A percentile compares a stretch with the other conserved stretches of the same genome.
Evolutionary conservation across 768 basidiomycete species (phyloP).

Genomic region (Cystoderma amianthinum): DNA sequence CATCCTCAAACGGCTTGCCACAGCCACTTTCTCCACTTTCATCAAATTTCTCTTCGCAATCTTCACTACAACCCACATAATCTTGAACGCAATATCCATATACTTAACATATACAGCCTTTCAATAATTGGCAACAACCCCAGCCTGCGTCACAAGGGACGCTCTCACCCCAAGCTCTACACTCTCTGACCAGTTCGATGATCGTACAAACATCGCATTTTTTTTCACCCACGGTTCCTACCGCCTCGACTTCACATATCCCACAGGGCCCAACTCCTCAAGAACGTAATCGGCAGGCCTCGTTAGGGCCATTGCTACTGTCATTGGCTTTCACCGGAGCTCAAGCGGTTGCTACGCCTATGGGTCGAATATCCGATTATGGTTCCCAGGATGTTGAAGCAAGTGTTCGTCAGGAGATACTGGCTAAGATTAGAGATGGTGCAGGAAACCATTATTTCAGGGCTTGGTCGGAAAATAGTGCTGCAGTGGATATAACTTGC

Average conservation of each 20-base stretch:
- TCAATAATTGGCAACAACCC: slow-evolving; percentile 19
- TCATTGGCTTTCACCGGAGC: slow-evolving; percentile 60
- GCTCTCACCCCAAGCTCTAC: slow-evolving; percentile 64
- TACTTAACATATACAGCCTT: slow-evolving; percentile 8
- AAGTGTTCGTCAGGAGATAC: slow-evolving; percentile 60
- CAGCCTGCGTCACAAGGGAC: slow-evolving; percentile 46
- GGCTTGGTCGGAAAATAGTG: slow-evolving; percentile 74
- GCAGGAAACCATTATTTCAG: slow-evolving; percentile 85
- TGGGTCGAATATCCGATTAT: slow-evolving; percentile 49
- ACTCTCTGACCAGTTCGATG: slow-evolving; percentile 44
- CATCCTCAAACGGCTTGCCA: slow-evolving; percentile 30
- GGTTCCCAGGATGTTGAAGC: slow-evolving; percentile 61
- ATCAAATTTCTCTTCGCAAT: slow-evolving; percentile 26
- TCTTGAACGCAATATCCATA: slow-evolving; percentile 15
- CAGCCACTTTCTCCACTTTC: slow-evolving; percentile 37
- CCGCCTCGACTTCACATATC: slow-evolving; percentile 12
- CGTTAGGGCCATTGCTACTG: slow-evolving; percentile 51
- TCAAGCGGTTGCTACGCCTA: slow-evolving; percentile 57
- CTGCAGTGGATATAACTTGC: slow-evolving; percentile 70
- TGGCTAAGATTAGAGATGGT: slow-evolving; percentile 73
- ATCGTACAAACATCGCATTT: slow-evolving; percentile 23
- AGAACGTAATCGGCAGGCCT: slow-evolving; percentile 42
- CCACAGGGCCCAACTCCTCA: slow-evolving; percentile 24
- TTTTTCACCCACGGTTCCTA: slow-evolving; percentile 17
- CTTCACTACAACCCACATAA: slow-evolving; percentile 20